These are phyloP conservation scores for Orbilia ellipsospora DNA, from an alignment of 2,329 filamentous ascomycete genomes.

Conservation along the genomic window DNA sequence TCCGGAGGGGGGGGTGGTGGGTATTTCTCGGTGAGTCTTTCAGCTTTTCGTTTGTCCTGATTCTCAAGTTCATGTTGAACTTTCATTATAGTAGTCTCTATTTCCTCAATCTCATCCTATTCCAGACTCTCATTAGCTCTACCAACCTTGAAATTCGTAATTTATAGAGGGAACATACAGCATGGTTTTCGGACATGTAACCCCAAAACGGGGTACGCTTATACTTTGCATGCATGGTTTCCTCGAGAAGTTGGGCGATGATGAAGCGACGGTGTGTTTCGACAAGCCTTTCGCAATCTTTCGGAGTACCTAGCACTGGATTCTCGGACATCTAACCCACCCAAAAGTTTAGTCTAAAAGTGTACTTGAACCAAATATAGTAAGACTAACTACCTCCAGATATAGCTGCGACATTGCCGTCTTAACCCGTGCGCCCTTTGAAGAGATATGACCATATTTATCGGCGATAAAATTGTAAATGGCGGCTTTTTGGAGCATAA, in stretches of 20 bases:
- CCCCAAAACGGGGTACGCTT: constrained; percentile 44
- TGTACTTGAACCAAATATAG: background rate
- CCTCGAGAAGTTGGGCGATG: constrained; percentile 49
- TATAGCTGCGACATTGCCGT: constrained; percentile 33
- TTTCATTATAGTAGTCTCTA: constrained; percentile 31
- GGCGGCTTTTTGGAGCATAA: constrained; percentile 57
- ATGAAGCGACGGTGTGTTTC: constrained; percentile 41
- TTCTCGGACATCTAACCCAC: constrained; percentile 34
- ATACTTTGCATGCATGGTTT: constrained; percentile 11
- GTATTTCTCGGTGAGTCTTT: constrained; percentile 26
- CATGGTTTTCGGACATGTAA: constrained; percentile 29
- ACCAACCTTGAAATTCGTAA: background rate
- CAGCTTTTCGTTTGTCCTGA: constrained; percentile 33
- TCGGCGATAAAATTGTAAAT: constrained; percentile 58
- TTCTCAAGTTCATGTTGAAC: constrained; percentile 33
- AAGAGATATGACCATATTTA: constrained; percentile 49
- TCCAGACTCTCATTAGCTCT: background rate
- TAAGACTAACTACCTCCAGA: constrained; percentile 26
- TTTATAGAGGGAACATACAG: background rate
- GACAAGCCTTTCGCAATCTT: constrained; percentile 25
- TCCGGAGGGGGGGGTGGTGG: background rate
- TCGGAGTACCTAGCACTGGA: constrained; percentile 22
- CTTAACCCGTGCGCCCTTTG: constrained; percentile 22
- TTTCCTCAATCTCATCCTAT: constrained; percentile 46
- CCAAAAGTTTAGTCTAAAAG: background rate